phyloP scores from a whole-genome alignment of 108 stramenopile species.

The Chaetoceros tenuissimus region DNA sequence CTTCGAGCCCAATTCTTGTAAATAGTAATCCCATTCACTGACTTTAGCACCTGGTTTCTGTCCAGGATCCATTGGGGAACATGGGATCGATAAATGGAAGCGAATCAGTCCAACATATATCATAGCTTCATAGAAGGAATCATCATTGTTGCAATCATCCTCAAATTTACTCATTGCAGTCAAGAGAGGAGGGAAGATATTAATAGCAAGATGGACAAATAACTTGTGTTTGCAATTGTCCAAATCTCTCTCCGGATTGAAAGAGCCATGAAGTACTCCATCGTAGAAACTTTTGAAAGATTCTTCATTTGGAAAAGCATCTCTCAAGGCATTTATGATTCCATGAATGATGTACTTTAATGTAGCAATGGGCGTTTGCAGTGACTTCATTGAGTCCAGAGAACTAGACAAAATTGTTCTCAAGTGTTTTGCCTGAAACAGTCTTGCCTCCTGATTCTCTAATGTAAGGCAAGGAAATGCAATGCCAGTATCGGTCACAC shows the following conservation, averaged over 20 bases:
- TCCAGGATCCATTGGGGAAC: constrained; percentile 91
- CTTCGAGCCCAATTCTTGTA: constrained; percentile 33
- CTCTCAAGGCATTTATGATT: constrained; percentile 19
- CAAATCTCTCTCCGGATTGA: constrained; percentile 12
- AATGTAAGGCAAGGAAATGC: constrained; percentile 38
- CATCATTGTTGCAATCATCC: constrained; percentile 6
- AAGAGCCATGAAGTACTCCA: constrained; percentile 1
- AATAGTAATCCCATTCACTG: constrained; percentile 32
- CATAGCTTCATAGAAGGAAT: constrained; percentile 37
- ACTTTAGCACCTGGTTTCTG: constrained; percentile 75
- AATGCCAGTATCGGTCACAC: neutral
- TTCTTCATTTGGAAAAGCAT: constrained; percentile 8
- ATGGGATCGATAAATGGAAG: constrained; percentile 65
- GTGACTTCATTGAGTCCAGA: neutral
- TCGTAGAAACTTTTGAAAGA: constrained; percentile 7
- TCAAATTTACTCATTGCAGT: constrained; percentile 12
- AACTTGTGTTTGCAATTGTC: constrained; percentile 13
- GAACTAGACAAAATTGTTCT: constrained; percentile 26
- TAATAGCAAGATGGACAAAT: constrained; percentile 16
- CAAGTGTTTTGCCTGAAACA: constrained; percentile 39
- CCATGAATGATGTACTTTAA: constrained; percentile 19
- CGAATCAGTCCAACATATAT: constrained; percentile 68
- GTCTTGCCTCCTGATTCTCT: constrained; percentile 61
- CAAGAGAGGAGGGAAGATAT: constrained; percentile 24
- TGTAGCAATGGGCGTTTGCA: constrained; percentile 8